Base-by-base conservation (phyloP, 164 flowering plant genomes). In the Macadamia integrifolia region DNA sequence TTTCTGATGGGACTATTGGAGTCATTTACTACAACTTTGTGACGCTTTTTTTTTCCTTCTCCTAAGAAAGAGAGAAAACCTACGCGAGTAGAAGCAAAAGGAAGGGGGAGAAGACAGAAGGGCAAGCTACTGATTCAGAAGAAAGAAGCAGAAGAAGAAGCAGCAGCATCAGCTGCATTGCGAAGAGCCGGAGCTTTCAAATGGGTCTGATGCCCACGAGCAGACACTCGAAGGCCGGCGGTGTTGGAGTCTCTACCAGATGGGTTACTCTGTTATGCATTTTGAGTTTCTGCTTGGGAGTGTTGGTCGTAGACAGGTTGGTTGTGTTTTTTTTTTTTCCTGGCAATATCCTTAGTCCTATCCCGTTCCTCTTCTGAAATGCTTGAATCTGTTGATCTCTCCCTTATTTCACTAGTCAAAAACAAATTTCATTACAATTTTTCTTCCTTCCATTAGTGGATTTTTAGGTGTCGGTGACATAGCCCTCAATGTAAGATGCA, bases 201-300 rank as follows among this genome's bases (percentile, higher is more conserved):
- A 81, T 79, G 82, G 80, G 76, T 29, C 14, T 75, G 68, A 71
- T 67, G 76, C 60, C 61, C 11, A 66, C 61, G 66, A 66, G 74
- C 70, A 87, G 84, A 61, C 69, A 75, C 61, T 84, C 78, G 68
- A 86, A 76, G 71, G 65, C 81, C 52, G 65, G 82, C 52, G 78
- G 66, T 60, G 83, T 73, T 68, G 91, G 93, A 23, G 71, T 86
- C 43, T 82, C 93, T n/a, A 72, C 84, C 49, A 76, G 81, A 87
- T 87, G 89, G 88, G 92, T 88, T 67, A 73, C 76, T 68, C 31
- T 86, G 29, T 78, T 92, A 64, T 92, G 96, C 87, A 77, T 86
- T 78, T 84, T 81, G 30, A 89, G 95, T 78, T 92, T 92, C 86
- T 82, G 78, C 77, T 74, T 87, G 40, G 95, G 96, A 52, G 79